These are phyloP conservation scores for Hsuehochloa calcarea DNA, from an alignment of 176 grass and related monocot genomes.

Conservation along the genomic window DNA sequence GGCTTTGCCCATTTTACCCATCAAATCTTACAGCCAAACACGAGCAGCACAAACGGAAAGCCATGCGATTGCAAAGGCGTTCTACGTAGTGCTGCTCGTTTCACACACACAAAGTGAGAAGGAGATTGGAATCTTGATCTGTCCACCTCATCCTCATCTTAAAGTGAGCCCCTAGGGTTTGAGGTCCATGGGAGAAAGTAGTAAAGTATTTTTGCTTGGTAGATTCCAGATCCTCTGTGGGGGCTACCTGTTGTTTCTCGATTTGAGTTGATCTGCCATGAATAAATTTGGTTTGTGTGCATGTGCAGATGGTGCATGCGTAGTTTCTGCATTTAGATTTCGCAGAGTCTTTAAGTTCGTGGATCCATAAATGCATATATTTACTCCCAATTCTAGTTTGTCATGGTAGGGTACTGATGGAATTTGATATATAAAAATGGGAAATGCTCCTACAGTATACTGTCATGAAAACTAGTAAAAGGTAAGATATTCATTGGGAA, in stretches of 20 bases:
- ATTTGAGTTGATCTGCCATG: neutral
- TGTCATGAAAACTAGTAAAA: too few species aligned
- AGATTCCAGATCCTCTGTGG: slow-evolving; percentile 33
- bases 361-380: too few species aligned
- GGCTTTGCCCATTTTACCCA: neutral
- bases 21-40: neutral
- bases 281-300: neutral
- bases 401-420: too few species aligned
- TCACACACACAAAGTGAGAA: neutral
- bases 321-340: neutral
- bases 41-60: neutral
- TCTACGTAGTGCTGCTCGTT: slow-evolving; percentile 7
- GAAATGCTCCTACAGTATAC: too few species aligned
- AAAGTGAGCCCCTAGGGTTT: neutral
- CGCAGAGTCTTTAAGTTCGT: neutral
- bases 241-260: neutral
- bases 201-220: neutral
- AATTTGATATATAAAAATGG: too few species aligned
- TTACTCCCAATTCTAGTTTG: too few species aligned
- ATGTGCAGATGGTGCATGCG: neutral
- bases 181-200: slow-evolving; percentile 4
- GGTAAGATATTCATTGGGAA: too few species aligned
- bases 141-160: neutral
- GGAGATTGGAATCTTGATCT: slow-evolving; percentile 37
- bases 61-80: neutral